A percentile compares a stretch with the other conserved stretches of the same genome.
These are phyloP conservation scores for Symbiodinium natans DNA, from an alignment of 73 alveolate genomes.

Conservation along the genomic window DNA sequence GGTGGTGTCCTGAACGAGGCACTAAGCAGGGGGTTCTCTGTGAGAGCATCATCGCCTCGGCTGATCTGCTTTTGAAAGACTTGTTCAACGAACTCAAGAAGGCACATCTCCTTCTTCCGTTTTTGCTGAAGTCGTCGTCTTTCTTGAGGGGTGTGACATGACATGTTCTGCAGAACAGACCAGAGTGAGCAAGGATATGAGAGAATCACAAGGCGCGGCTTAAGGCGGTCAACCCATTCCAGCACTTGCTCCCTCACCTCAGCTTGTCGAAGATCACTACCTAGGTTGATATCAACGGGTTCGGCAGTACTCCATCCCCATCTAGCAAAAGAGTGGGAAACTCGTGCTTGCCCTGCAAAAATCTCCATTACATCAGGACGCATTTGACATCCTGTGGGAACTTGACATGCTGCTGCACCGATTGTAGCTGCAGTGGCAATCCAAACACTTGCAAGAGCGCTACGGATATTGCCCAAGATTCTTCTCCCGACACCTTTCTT, in stretches of 20 bases:
- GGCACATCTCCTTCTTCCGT: background rate
- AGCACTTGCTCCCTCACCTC: background rate
- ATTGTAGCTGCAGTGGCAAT: background rate
- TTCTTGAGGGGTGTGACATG: background rate
- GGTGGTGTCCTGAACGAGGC: background rate
- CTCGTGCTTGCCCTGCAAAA: background rate
- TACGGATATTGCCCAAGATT: background rate
- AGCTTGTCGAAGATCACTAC: background rate
- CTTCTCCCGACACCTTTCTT: background rate
- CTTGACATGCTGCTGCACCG: background rate
- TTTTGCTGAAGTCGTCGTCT: background rate
- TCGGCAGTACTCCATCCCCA: background rate
- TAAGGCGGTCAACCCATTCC: background rate
- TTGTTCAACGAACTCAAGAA: background rate
- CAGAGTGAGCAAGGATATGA: background rate
- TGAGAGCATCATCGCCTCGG: slow-evolving; percentile 14
- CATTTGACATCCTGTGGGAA: background rate
- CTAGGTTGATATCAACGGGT: background rate
- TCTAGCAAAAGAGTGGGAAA: background rate
- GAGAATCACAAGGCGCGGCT: background rate
- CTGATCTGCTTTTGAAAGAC: background rate
- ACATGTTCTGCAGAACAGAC: background rate
- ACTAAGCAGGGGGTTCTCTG: slow-evolving; percentile 15
- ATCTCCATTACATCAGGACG: slow-evolving; percentile 18
- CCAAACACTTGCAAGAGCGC: no score